Base-by-base conservation (phyloP, 2,329 filamentous ascomycete genomes). In the Colletotrichum caudatum region DNA sequence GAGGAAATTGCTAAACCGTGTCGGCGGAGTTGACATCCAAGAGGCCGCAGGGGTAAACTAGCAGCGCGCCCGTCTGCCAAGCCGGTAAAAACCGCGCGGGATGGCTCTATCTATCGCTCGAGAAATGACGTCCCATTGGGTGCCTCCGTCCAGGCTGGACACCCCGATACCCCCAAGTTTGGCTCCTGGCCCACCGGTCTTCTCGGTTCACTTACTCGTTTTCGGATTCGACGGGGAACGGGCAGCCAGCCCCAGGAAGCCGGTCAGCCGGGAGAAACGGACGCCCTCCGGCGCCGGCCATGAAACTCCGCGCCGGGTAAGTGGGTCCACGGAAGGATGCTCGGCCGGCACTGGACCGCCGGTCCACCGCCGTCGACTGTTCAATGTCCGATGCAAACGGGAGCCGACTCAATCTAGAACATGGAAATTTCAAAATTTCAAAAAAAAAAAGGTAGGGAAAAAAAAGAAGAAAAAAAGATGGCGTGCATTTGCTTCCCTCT, bases 21-120 rank as follows among this genome's bases (percentile, higher is more conserved):
- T n/a, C 57, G 51, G 68, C 18, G 51, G 23, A 57, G 39, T 46
- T 14, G 14, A 18, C 1, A 8, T 20, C 46, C 46, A 26, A 12
- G 39, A n/a, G 46, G 50, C 20, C 41, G 63, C 51, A 26, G 11
- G 39, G 46, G 41, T 33, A 26, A 50, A 53, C 46, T 20, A n/a
- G 33, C 33, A 33, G 39, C 56, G n/a, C 29, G 50, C 41, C 16
- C 6, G 41, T 20, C 18, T 54, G 68, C 68, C 68, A 70, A 70
- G 64, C 54, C 68, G 63, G 63, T 29, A 54, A 44, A 44, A 67
- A 70, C 62, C 5, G 54, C 8, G 46, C 20, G 12, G 16, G 14
- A 16, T 16, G 16, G 39, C n/a, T 14, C 39, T 41, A 41, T 16
- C 14, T 16, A 41, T 6, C 54, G 23, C 56, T 51, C 12, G 20